These are phyloP conservation scores for Trichoderma atroviride DNA, from an alignment of 2,329 filamentous ascomycete genomes.

Conservation along the genomic window DNA sequence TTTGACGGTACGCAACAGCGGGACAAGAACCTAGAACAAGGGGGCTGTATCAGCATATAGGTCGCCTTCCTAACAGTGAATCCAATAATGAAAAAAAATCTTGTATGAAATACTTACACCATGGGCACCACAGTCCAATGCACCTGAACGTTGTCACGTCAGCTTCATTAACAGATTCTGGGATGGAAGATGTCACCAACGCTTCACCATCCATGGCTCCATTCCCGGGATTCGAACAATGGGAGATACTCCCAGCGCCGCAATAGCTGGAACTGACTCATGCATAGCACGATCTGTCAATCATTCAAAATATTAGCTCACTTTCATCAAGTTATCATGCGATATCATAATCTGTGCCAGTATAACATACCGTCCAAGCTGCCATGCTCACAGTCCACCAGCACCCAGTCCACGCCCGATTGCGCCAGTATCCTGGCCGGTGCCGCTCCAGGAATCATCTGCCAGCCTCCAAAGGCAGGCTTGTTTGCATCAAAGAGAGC, in stretches of 20 bases:
- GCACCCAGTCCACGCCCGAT: slow-evolving; percentile 66
- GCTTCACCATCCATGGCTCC: slow-evolving; percentile 51
- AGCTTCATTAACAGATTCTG: not conserved
- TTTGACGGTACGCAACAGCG: slow-evolving; percentile 47
- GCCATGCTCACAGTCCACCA: slow-evolving; percentile 60
- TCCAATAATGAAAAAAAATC: not conserved
- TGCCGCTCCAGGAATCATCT: slow-evolving; percentile 64
- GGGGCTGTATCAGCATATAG: not conserved
- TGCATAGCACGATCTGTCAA: slow-evolving; percentile 53
- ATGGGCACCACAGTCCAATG: slow-evolving; percentile 55
- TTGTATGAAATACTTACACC: slow-evolving; percentile 45
- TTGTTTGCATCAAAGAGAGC: slow-evolving; percentile 52
- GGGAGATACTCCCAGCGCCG: slow-evolving; percentile 48
- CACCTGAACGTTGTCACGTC: slow-evolving; percentile 36
- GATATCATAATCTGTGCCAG: not conserved
- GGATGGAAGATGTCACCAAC: slow-evolving; percentile 31
- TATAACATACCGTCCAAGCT: slow-evolving; percentile 48
- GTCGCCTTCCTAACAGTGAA: not conserved
- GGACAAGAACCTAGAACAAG: slow-evolving; percentile 49
- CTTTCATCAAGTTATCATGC: not conserved
- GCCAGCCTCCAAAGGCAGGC: slow-evolving; percentile 61
- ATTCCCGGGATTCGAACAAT: slow-evolving; percentile 57
- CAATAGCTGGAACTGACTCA: slow-evolving; percentile 56
- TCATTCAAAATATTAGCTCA: not conserved
- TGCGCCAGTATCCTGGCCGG: slow-evolving; percentile 62